These are phyloP conservation scores for Rhodotorula diobovata DNA, from an alignment of 768 basidiomycete species.

Conservation along the genomic window DNA sequence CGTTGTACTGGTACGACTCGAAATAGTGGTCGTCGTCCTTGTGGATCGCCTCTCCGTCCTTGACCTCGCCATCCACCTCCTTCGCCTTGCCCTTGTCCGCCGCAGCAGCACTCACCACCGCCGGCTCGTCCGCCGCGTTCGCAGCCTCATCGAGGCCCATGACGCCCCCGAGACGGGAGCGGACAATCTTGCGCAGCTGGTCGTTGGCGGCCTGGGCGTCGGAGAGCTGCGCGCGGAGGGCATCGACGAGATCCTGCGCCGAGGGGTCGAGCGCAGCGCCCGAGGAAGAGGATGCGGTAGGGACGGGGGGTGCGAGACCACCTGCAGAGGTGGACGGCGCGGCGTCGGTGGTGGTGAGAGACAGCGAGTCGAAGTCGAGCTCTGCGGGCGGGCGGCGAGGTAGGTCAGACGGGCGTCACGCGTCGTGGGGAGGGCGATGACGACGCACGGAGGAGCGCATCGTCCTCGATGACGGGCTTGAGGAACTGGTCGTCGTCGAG, in stretches of 20 bases:
- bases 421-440: background rate
- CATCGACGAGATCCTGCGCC: conserved; percentile 52
- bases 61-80: background rate
- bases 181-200: conserved; percentile 23
- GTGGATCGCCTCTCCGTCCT: conserved; percentile 75
- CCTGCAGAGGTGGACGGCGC: conserved; percentile 11
- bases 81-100: conserved; percentile 18
- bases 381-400: conserved; percentile 50
- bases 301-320: background rate
- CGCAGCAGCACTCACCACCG: background rate
- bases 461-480: conserved; percentile 74
- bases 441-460: conserved; percentile 76
- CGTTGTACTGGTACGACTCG: conserved; percentile 72
- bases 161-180: conserved; percentile 14
- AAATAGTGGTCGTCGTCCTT: conserved; percentile 97
- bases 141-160: conserved; percentile 26
- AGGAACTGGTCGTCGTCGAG: conserved; percentile 74
- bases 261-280: conserved; percentile 40
- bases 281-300: background rate
- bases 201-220: conserved; percentile 30
- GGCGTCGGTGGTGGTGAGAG: conserved; percentile 11
- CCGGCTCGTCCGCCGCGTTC: background rate
- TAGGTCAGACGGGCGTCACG: background rate
- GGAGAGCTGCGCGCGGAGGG: conserved; percentile 35
- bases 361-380: conserved; percentile 59